Evolutionary conservation across 768 basidiomycete species (phyloP), one percentile per base, ranked within the genome.

Genomic region (Rhizopogon vinicolor): DNA sequence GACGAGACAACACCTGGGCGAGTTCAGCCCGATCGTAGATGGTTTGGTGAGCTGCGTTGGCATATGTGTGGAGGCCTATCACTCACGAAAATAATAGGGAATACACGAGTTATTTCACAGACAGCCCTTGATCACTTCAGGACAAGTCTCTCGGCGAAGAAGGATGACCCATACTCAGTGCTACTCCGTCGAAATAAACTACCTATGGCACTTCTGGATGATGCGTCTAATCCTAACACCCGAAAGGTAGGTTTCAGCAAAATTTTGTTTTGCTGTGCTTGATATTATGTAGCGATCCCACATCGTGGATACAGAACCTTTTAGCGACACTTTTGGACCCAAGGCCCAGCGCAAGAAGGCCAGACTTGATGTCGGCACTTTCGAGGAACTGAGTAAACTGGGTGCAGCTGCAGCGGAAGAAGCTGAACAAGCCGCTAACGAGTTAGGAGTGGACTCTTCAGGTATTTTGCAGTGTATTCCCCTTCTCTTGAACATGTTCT

Each of bases 41-140:
- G 96, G 96, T 99, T 99, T 65, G 97, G 94, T 96, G 18, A 59
- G 55, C 44, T 53, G 28, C 35, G 3, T 25, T 12, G 35, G 22
- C 16, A 22, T 49, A 49, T 37, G 48, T 37, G 35, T 49, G 16
- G 8, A n/a, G 22, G 25, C 18, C 19, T 22, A 37, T 49, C 22
- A 16, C 35, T 49, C 1, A 49, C 22, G 33, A 49, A 22, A 49
- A 40, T 44, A 29, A 25, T 61, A 95, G 94, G 96, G 42, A 98
- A 98, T 72, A 98, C 97, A n/a, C 78, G 97, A 67, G 96, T 98
- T 37, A 98, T 99, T 66, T 94, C 93, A 19, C 96, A 99, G 68
- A 89, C 85, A 25, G 95, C 96, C 13, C 75, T 99, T 63, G 94
- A 97, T 65, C 97, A 98, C 71, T 99, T 99, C 76, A 79, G 96